Evolutionary conservation across 495 filamentous ascomycete species (phyloP), one percentile per base, ranked within the genome.

Genomic region (Bacidia rubella): DNA sequence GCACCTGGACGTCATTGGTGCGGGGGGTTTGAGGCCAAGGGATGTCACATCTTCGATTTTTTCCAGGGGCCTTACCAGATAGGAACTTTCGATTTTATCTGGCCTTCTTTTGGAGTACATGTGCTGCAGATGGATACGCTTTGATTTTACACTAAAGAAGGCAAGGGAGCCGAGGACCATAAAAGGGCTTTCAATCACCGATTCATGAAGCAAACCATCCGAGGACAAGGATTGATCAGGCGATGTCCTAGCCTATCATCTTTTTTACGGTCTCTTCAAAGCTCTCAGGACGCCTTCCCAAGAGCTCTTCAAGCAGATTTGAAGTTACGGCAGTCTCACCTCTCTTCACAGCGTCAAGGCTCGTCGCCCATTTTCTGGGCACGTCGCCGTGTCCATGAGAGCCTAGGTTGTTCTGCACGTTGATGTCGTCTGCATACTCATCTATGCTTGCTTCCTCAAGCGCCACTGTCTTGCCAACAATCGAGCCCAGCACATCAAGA

Each of bases 321-420:
- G 65, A 63, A 20, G 67, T 64, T 27, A 63, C 59, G 2, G 63
- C 69, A 26, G 68, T 64, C 55, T 74, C 70, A 0, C 72, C 73
- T 2, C 53, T 56, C 15, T 62, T 55, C 45, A 75, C 65, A 1
- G 67, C 72, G 15, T 70, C 65, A 62, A 66, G 74, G 10, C 66
- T 66, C n/a, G 68, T 72, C 35, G 62, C 54, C 65, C 64, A 69
- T 24, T 60, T 57, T 38, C 55, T 52, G 24, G 59, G 49, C 25
- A 64, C 39, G 41, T 65, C 57, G 1, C 56, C 52, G 1, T 62
- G 57, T 20, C 62, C 61, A 46, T 66, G 67, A 1, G 60, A 66
- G 44, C 57, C 49, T 17, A 53, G 51, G 19, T 49, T 57, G 11
- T 65, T 64, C 21, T 59, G 57, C 39, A 68, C 63, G 51, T 66